These are phyloP conservation scores for Zostera marina DNA, from an alignment of 116 monocot species.

Conservation along the genomic window DNA sequence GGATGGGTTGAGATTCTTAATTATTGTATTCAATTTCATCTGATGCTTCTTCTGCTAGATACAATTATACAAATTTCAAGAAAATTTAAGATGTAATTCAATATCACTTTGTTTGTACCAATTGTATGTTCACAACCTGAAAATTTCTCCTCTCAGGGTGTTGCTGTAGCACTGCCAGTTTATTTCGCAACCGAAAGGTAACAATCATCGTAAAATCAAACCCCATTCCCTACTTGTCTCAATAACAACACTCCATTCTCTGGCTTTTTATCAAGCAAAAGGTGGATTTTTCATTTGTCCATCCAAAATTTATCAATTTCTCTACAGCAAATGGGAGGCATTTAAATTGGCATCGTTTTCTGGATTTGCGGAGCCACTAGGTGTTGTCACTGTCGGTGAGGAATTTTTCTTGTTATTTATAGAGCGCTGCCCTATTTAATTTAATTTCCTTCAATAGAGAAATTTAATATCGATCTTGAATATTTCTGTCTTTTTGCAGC, in stretches of 20 bases:
- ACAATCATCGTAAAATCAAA: background rate
- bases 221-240: background rate
- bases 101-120: background rate
- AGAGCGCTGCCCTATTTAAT: too few species aligned
- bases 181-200: constrained; percentile 97
- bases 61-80: too few species aligned
- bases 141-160: constrained; percentile 45
- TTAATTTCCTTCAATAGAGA: too few species aligned
- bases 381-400: constrained; percentile 81
- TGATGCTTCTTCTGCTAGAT: too few species aligned
- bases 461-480: too few species aligned
- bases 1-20: too few species aligned
- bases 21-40: too few species aligned
- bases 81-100: background rate
- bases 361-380: constrained; percentile 92
- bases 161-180: constrained; percentile 96
- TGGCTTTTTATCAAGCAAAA: background rate
- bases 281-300: too few species aligned
- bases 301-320: background rate
- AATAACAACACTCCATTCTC: too few species aligned
- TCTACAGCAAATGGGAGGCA: constrained; percentile 82
- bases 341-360: constrained; percentile 85
- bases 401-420: too few species aligned
- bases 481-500: constrained; percentile 35
- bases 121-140: constrained; percentile 3